A percentile compares a stretch with the other conserved stretches of the same genome.
phyloP scores from a whole-genome alignment of 1,139 yeast genomes.

The Pneumocystis wakefieldiae region DNA sequence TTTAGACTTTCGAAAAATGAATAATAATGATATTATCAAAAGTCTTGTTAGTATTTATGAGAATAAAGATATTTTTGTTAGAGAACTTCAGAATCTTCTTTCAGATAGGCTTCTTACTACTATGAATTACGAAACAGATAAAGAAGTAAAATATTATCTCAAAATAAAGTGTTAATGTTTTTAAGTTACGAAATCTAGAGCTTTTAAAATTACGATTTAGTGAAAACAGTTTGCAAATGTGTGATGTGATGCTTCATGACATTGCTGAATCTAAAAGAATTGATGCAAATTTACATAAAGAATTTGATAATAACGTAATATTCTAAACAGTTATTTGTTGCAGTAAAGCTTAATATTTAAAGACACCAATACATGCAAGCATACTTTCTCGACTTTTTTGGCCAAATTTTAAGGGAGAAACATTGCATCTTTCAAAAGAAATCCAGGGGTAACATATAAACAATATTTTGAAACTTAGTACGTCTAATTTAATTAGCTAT shows the following conservation, averaged over 20 bases:
- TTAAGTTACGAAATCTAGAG: slow-evolving; percentile 28
- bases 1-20: slow-evolving; percentile 27
- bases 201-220: slow-evolving; percentile 55
- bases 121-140: slow-evolving; percentile 32
- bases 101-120: slow-evolving; percentile 44
- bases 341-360: slow-evolving; percentile 2
- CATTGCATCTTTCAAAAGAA: slow-evolving; percentile 34
- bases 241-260: slow-evolving; percentile 80
- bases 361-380: slow-evolving; percentile 17
- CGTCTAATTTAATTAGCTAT: slow-evolving; percentile 14
- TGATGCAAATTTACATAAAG: slow-evolving; percentile 19
- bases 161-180: slow-evolving; percentile 16
- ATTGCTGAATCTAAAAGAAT: slow-evolving; percentile 27
- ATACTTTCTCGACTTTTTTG: slow-evolving; percentile 33
- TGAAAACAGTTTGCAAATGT: slow-evolving; percentile 42
- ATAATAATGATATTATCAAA: slow-evolving; percentile 50
- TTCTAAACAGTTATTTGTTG: neutral
- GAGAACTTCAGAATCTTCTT: slow-evolving; percentile 53
- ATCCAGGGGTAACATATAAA: slow-evolving; percentile 22
- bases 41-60: slow-evolving; percentile 65
- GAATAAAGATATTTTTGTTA: slow-evolving; percentile 55
- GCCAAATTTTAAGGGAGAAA: slow-evolving; percentile 34
- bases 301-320: slow-evolving; percentile 3
- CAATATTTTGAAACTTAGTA: neutral
- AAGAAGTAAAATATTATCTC: slow-evolving; percentile 13